These are phyloP conservation scores for Colletotrichum orbiculare DNA, from an alignment of 2,329 filamentous ascomycete genomes.

Conservation along the genomic window DNA sequence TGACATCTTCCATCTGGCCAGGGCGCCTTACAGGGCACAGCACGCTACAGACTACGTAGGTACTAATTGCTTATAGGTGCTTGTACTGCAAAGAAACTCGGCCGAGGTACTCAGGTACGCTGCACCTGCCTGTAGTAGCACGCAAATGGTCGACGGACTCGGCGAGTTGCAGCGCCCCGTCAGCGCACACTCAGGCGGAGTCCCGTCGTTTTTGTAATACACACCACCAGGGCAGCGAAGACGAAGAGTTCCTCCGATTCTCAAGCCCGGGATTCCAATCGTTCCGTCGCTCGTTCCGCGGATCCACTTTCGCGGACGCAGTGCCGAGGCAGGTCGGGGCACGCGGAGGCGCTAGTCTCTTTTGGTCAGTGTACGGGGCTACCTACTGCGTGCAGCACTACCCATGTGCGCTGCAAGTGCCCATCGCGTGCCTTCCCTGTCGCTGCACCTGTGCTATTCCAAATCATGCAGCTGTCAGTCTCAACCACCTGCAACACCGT, in stretches of 20 bases:
- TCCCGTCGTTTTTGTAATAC: too few relatives aligned
- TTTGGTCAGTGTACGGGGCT: too few relatives aligned
- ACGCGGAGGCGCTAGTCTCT: too few relatives aligned
- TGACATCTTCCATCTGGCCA: conserved; percentile 27
- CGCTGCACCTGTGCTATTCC: too few relatives aligned
- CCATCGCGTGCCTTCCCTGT: too few relatives aligned
- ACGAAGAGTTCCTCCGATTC: conserved; percentile 3
- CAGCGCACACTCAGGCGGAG: too few relatives aligned
- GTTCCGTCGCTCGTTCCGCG: conserved; percentile 18
- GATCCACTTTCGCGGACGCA: conserved; percentile 2
- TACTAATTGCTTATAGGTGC: neutral
- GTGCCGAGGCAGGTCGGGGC: conserved; percentile 16
- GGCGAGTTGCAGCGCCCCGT: too few relatives aligned
- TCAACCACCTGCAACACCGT: too few relatives aligned
- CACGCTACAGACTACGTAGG: neutral
- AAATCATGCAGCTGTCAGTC: too few relatives aligned
- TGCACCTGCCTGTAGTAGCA: neutral
- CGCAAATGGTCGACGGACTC: neutral
- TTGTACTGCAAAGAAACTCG: neutral
- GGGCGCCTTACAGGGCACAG: neutral
- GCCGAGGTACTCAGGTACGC: conserved; percentile 18
- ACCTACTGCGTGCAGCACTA: too few relatives aligned
- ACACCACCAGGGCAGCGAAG: neutral
- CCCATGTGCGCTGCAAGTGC: too few relatives aligned
- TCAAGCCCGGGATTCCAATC: conserved; percentile 7